These are phyloP conservation scores for Phytophthora pseudosyringae DNA, from an alignment of 352 stramenopile genomes.

Conservation along the genomic window DNA sequence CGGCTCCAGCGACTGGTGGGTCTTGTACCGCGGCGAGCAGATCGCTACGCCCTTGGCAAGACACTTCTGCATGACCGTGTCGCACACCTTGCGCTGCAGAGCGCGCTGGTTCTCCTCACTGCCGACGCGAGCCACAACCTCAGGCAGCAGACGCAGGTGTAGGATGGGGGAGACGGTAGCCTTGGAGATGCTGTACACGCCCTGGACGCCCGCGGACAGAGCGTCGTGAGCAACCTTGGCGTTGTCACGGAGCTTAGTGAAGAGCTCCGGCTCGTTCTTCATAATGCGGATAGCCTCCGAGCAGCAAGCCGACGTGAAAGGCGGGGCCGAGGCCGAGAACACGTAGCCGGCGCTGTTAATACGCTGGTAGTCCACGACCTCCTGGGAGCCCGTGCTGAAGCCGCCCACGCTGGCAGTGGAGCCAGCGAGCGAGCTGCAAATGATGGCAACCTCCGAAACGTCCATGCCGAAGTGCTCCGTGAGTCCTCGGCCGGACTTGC, in stretches of 20 bases:
- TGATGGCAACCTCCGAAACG: slow-evolving; percentile 92
- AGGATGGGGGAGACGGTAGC: slow-evolving; percentile 73
- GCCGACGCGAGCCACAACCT: slow-evolving; percentile 45
- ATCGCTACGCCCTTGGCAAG: slow-evolving; percentile 71
- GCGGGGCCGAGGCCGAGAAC: slow-evolving; percentile 97
- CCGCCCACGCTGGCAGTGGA: slow-evolving; percentile 95
- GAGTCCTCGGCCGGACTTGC: slow-evolving; percentile 84
- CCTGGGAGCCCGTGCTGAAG: slow-evolving; percentile 96
- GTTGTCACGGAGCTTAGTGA: slow-evolving; percentile 71
- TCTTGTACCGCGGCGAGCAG: slow-evolving; percentile 80
- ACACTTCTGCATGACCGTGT: slow-evolving; percentile 67
- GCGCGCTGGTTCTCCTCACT: slow-evolving; percentile 58
- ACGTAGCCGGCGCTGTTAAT: slow-evolving; percentile 98
- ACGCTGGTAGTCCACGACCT: slow-evolving; percentile 98
- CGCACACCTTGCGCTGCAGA: slow-evolving; percentile 66
- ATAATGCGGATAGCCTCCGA: slow-evolving; percentile 90
- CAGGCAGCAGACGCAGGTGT: slow-evolving; percentile 63
- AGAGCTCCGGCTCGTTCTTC: slow-evolving; percentile 77
- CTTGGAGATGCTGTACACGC: slow-evolving; percentile 62
- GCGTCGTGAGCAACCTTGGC: slow-evolving; percentile 63
- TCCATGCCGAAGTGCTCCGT: slow-evolving; percentile 84
- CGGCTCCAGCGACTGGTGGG: slow-evolving; percentile 60
- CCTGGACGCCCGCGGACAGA: slow-evolving; percentile 45
- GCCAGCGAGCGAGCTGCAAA: slow-evolving; percentile 95
- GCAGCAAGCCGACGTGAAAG: slow-evolving; percentile 94